Evolutionary conservation across 345 rosid genomes (phyloP), one percentile per base, ranked within the genome.

Genomic region (Dipteronia sinensis): DNA sequence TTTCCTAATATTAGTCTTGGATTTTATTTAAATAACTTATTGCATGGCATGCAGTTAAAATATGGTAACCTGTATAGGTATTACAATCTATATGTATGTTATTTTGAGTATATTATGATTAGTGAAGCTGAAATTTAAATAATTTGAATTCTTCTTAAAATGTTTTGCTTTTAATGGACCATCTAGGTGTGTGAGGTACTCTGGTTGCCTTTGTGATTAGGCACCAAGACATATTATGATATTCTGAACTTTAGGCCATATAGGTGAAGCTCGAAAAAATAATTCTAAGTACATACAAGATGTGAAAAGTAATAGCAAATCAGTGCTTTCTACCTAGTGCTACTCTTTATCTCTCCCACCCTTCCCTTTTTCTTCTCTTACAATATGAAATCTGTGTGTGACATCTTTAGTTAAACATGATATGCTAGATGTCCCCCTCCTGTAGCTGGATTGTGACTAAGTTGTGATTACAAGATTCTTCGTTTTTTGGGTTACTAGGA

Each of bases 71-170:
- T 11, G 40, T 46, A 20, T 17, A 8, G 65, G 53, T 7, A 51
- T 49, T 63, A 55, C 20, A 38, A 10, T 69, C 55, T 38, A 62
- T 75, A 22, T 42, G 19, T 69, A 16, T 55, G 2, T 16, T 64
- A 31, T n/a, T 65, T 23, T 31, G 19, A 62, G 68, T 17, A 23
- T 74, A 62, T 51, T 61, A 22, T 51, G 29, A 73, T 63, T 47
- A 44, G 15, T 25, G 7, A 47, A 49, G 44, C 49, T 31, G 25
- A 49, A 17, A 47, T 65, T 73, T 47, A 7, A 19, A 49, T 16
- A 23, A 74, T 12, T 73, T 15, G 17, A 44, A 46, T 9, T 19
- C 27, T 40, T 34, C 10, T 16, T 20, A 16, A 44, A 20, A 44
- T 75, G 15, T 51, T n/a, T 31, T 31, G 71, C 29, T 73, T 34